Evolutionary conservation across 1,284 basidiomycete genomes (phyloP).

Genomic region (Ustilago tritici): DNA sequence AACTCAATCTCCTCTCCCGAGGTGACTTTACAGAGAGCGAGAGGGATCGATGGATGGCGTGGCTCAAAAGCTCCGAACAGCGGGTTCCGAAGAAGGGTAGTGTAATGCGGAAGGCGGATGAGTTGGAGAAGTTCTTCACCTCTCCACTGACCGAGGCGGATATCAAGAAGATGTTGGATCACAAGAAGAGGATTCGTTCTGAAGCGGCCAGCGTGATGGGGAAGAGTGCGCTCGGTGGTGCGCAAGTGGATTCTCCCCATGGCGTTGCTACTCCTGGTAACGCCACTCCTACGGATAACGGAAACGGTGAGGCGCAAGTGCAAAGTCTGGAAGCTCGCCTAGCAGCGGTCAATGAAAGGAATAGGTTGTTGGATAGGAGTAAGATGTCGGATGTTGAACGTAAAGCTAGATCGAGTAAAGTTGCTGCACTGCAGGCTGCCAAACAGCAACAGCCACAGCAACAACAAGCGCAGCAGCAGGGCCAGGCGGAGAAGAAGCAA

Average conservation of each 20-base stretch:
- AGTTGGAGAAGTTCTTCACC: slow-evolving; percentile 54
- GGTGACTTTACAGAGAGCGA: slow-evolving; percentile 53
- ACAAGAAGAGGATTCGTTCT: slow-evolving; percentile 43
- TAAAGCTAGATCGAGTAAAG: slow-evolving; percentile 72
- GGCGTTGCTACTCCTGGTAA: background rate
- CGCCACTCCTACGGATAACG: background rate
- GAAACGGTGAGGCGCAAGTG: background rate
- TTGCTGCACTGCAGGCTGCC: slow-evolving; percentile 6
- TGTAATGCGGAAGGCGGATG: slow-evolving; percentile 46
- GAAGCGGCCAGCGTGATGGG: slow-evolving; percentile 44
- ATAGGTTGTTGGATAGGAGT: slow-evolving; percentile 83
- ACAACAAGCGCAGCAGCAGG: background rate
- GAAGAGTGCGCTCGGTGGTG: slow-evolving; percentile 10
- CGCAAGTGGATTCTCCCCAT: background rate
- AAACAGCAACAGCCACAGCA: background rate
- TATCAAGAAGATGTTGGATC: slow-evolving; percentile 50
- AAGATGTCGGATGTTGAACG: slow-evolving; percentile 81
- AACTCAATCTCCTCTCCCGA: slow-evolving; percentile 41
- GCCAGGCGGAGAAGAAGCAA: slow-evolving; percentile 1
- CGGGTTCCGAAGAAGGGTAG: slow-evolving; percentile 32
- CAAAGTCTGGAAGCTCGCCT: slow-evolving; percentile 74
- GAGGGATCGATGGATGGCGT: slow-evolving; percentile 54
- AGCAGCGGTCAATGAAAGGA: slow-evolving; percentile 86
- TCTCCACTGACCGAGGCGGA: slow-evolving; percentile 58
- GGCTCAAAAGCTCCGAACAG: slow-evolving; percentile 15